These are phyloP conservation scores for Corniculantispora saksenae DNA, from an alignment of 2,329 filamentous ascomycete genomes.

Conservation along the genomic window DNA sequence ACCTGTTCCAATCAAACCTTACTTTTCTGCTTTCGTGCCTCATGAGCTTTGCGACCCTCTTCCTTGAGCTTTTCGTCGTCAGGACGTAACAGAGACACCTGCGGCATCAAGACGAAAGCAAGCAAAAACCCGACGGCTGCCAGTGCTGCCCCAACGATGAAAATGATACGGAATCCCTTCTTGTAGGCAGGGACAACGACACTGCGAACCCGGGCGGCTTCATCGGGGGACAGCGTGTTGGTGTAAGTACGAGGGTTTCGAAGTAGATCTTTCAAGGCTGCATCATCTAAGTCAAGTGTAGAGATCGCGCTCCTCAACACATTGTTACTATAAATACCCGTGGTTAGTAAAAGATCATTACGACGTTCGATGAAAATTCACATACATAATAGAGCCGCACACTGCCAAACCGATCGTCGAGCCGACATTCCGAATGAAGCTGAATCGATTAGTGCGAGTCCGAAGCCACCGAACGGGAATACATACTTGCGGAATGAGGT, in stretches of 20 bases:
- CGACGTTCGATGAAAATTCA: not conserved
- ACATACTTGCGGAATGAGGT: constrained; percentile 46
- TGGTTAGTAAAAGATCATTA: not conserved
- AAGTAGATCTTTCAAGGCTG: constrained; percentile 30
- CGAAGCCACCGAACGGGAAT: rapidly evolving
- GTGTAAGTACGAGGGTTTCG: constrained; percentile 37
- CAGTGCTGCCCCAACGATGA: constrained; percentile 38
- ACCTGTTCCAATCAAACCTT: not conserved
- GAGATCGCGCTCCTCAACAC: constrained; percentile 34
- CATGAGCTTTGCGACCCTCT: constrained; percentile 29
- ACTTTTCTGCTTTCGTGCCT: constrained; percentile 15
- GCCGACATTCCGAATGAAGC: constrained; percentile 43
- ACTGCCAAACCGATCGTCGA: constrained; percentile 41
- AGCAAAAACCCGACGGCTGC: constrained; percentile 38
- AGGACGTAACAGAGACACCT: constrained; percentile 38
- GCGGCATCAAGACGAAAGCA: constrained; percentile 42
- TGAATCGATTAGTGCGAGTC: constrained; percentile 16
- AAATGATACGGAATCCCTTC: constrained; percentile 39
- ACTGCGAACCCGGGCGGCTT: constrained; percentile 33
- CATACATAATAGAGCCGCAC: constrained; percentile 41
- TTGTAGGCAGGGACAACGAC: constrained; percentile 39
- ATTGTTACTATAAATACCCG: constrained; percentile 36
- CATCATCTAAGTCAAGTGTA: constrained; percentile 27
- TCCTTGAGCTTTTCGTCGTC: constrained; percentile 41
- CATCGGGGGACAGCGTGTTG: constrained; percentile 26